phyloP scores from a whole-genome alignment of 495 filamentous ascomycete genomes.

The Xylaria flabelliformis region DNA sequence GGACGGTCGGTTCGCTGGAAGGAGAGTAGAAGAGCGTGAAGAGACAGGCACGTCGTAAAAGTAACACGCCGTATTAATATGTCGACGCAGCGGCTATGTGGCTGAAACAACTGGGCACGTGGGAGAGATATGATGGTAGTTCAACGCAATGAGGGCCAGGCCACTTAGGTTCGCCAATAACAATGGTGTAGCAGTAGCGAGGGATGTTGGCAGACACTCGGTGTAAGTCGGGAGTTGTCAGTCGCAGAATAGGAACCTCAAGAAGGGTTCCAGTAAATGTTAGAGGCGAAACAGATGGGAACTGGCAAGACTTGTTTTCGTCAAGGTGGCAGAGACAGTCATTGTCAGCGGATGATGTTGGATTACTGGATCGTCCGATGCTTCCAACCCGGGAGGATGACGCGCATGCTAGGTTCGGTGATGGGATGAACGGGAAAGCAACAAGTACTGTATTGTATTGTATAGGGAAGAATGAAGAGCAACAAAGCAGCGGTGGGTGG shows the following conservation, averaged over 20 bases:
- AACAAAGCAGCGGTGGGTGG: background rate
- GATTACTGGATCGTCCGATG: constrained; percentile 16
- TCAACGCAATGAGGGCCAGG: background rate
- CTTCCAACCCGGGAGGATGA: constrained; percentile 19
- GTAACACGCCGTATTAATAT: background rate
- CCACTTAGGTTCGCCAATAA: background rate
- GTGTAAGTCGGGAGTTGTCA: constrained; percentile 24
- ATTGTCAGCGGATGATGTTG: constrained; percentile 37
- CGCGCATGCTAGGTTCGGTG: constrained; percentile 26
- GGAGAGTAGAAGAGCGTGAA: background rate
- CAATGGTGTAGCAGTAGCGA: background rate
- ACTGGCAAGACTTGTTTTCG: constrained; percentile 35
- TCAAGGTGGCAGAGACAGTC: constrained; percentile 39
- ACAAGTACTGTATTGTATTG: background rate
- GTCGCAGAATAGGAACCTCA: constrained; percentile 41
- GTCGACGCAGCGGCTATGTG: constrained; percentile 13
- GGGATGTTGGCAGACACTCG: constrained; percentile 1
- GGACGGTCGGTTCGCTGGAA: background rate
- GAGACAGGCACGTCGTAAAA: background rate
- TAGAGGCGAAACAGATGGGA: constrained; percentile 37
- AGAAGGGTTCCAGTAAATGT: constrained; percentile 43
- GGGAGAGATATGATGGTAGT: constrained; percentile 1
- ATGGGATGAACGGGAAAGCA: background rate
- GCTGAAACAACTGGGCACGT: constrained; percentile 9
- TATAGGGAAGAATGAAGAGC: too few relatives aligned